Evolutionary conservation across 2,329 filamentous ascomycete genomes (phyloP).

Genomic region (Colletotrichum lupini): DNA sequence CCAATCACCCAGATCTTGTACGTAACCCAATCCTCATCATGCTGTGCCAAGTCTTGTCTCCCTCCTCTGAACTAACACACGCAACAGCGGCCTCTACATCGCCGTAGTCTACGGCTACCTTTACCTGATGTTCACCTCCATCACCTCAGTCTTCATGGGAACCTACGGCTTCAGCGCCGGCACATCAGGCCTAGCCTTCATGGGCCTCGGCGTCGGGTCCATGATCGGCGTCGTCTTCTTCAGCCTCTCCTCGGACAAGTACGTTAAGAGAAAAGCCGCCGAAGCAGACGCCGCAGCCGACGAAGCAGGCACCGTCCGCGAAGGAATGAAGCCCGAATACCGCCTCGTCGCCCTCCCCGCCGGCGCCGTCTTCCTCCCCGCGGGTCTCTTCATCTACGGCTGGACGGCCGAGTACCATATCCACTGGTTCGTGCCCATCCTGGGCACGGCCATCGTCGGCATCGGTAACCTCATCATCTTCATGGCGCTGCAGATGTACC

Average conservation of each 20-base stretch:
- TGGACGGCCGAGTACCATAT: slow-evolving; percentile 58
- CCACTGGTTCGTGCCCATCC: slow-evolving; percentile 69
- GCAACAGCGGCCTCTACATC: slow-evolving; percentile 44
- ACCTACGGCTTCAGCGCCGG: slow-evolving; percentile 49
- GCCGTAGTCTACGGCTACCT: slow-evolving; percentile 60
- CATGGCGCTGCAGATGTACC: slow-evolving; percentile 70
- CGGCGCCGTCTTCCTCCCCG: slow-evolving; percentile 30
- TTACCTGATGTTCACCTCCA: slow-evolving; percentile 63
- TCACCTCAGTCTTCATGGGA: slow-evolving; percentile 57
- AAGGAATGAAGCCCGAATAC: slow-evolving; percentile 38
- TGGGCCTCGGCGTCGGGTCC: slow-evolving; percentile 32
- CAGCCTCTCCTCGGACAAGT: slow-evolving; percentile 28
- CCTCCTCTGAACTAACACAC: slow-evolving; percentile 5
- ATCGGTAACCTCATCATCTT: slow-evolving; percentile 56
- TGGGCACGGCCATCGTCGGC: slow-evolving; percentile 62
- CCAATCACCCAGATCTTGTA: slow-evolving; percentile 54
- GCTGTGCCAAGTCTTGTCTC: slow-evolving; percentile 39
- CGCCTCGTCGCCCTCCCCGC: slow-evolving; percentile 28
- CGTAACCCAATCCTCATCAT: background rate
- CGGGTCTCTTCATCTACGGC: slow-evolving; percentile 42
- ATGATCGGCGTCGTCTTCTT: slow-evolving; percentile 32
- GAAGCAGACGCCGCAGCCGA: slow-evolving; percentile 22
- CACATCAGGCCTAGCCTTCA: slow-evolving; percentile 34
- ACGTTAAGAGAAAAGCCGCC: slow-evolving; percentile 25
- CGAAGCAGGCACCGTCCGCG: background rate